Evolutionary conservation across 805 yeast species (phyloP).

Genomic region (Candida sanyiensis): DNA sequence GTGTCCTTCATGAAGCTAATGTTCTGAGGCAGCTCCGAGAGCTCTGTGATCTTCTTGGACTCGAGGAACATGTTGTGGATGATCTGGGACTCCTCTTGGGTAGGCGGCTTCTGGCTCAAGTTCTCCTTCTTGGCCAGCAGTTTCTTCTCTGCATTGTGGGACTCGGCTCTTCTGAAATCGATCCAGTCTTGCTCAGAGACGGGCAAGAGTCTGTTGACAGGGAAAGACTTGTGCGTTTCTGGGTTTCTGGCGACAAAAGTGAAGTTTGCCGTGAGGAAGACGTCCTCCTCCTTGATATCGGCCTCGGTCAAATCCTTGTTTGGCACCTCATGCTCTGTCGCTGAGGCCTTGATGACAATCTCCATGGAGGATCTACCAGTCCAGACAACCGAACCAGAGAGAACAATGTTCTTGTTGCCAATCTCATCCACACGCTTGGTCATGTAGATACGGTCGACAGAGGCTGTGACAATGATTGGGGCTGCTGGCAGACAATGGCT

Average conservation of each 20-base stretch:
- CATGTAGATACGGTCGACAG: slow-evolving; percentile 87
- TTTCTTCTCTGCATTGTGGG: slow-evolving; percentile 83
- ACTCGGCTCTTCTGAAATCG: slow-evolving; percentile 83
- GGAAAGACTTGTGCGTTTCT: slow-evolving; percentile 81
- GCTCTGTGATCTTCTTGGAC: slow-evolving; percentile 33
- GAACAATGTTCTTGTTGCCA: slow-evolving; percentile 63
- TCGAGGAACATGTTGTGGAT: slow-evolving; percentile 74
- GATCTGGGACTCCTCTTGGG: slow-evolving; percentile 65
- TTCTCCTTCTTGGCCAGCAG: slow-evolving; percentile 62
- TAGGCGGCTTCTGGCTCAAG: slow-evolving; percentile 61
- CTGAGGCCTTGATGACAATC: slow-evolving; percentile 83
- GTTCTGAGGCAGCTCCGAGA: slow-evolving; percentile 39
- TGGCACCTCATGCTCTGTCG: slow-evolving; percentile 47
- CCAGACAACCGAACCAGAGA: slow-evolving; percentile 92
- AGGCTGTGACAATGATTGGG: slow-evolving; percentile 93
- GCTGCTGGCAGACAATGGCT: slow-evolving; percentile 92
- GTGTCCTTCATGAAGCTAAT: slow-evolving; percentile 69
- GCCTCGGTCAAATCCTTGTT: slow-evolving; percentile 51
- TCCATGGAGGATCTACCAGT: slow-evolving; percentile 96
- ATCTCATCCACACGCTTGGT: slow-evolving; percentile 79
- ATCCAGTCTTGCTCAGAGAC: slow-evolving; percentile 70
- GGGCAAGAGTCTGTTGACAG: slow-evolving; percentile 78
- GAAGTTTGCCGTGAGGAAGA: slow-evolving; percentile 83
- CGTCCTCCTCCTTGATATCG: slow-evolving; percentile 56
- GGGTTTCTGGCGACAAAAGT: slow-evolving; percentile 96